Conservation (phyloP, 441 rosid genomes). For the Melastoma candidum region DNA sequence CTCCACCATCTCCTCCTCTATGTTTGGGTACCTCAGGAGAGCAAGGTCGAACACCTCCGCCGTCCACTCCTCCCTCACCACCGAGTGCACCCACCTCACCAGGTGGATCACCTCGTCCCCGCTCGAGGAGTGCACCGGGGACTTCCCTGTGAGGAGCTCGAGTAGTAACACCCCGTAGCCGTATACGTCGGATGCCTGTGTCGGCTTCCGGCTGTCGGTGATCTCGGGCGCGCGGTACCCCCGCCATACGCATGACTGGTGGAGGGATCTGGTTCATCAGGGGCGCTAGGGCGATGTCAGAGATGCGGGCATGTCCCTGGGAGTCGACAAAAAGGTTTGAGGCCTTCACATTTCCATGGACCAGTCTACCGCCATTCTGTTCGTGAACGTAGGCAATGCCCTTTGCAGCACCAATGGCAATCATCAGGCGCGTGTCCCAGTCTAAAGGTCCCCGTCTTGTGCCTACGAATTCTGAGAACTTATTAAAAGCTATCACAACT, state of each 20-base stretch:
- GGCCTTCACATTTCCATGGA: constrained; percentile 82
- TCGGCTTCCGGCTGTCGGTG: constrained; percentile 61
- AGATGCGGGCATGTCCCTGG: constrained; percentile 44
- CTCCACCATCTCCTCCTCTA: constrained; percentile 95
- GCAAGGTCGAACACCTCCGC: constrained; percentile 88
- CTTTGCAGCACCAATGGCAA: constrained; percentile 74
- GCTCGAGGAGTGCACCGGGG: constrained; percentile 66
- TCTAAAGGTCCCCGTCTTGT: constrained; percentile 33
- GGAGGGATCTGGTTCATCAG: constrained; percentile 57
- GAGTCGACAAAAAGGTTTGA: constrained; percentile 66
- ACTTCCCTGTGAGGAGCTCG: constrained; percentile 87
- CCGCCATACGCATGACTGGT: constrained; percentile 51
- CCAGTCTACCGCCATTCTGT: constrained; percentile 50
- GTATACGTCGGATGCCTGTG: constrained; percentile 66
- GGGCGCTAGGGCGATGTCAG: constrained; percentile 65
- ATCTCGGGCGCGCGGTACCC: constrained; percentile 74
- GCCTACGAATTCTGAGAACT: too few relatives aligned
- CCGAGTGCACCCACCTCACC: constrained; percentile 90
- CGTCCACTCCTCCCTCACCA: constrained; percentile 95
- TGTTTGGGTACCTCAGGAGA: constrained; percentile 71
- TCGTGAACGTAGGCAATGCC: constrained; percentile 68
- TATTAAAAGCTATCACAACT: too few relatives aligned
- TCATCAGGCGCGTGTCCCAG: constrained; percentile 73
- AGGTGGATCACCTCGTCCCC: constrained; percentile 60
- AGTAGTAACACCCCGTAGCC: constrained; percentile 77